A percentile compares a stretch with the other conserved stretches of the same genome.
These are phyloP conservation scores for Torrubiellomyces zombiae DNA, from an alignment of 2,329 filamentous ascomycete species.

Conservation along the genomic window DNA sequence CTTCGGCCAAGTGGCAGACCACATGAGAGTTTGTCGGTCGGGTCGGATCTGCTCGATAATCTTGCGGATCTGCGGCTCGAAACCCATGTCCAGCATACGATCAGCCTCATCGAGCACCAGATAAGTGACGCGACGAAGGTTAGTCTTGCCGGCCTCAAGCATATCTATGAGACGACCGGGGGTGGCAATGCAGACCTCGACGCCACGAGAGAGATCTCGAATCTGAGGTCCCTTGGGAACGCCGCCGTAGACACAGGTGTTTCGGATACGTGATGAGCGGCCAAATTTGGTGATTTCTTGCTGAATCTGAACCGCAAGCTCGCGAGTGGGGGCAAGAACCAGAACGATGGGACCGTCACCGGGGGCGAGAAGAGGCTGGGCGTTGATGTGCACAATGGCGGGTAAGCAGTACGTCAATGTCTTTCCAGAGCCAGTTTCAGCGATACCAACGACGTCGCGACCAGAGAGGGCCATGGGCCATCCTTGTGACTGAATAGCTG, in stretches of 20 bases:
- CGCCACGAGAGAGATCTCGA: slow-evolving; percentile 81
- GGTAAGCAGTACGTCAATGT: slow-evolving; percentile 96
- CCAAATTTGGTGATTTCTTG: slow-evolving; percentile 98
- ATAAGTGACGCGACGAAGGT: slow-evolving; percentile 94
- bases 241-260: slow-evolving; percentile 98
- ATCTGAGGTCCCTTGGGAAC: slow-evolving; percentile 97
- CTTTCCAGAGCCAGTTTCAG: slow-evolving; percentile 98
- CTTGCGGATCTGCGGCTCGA: slow-evolving; percentile 98
- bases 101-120: slow-evolving; percentile 97
- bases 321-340: slow-evolving; percentile 89
- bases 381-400: slow-evolving; percentile 98
- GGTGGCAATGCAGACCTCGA: slow-evolving; percentile 97
- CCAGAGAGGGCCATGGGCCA: slow-evolving; percentile 99
- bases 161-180: slow-evolving; percentile 97
- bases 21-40: slow-evolving; percentile 98
- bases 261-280: slow-evolving; percentile 92
- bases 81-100: slow-evolving; percentile 99
- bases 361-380: slow-evolving; percentile 84
- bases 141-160: slow-evolving; percentile 95
- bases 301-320: slow-evolving; percentile 96
- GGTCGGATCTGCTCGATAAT: slow-evolving; percentile 95
- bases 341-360: slow-evolving; percentile 95
- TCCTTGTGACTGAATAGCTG: slow-evolving; percentile 92
- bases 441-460: slow-evolving; percentile 96
- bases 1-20: slow-evolving; percentile 98